Evolutionary conservation across 495 filamentous ascomycete genomes (phyloP).

Genomic region (Penicillium tannophilum): DNA sequence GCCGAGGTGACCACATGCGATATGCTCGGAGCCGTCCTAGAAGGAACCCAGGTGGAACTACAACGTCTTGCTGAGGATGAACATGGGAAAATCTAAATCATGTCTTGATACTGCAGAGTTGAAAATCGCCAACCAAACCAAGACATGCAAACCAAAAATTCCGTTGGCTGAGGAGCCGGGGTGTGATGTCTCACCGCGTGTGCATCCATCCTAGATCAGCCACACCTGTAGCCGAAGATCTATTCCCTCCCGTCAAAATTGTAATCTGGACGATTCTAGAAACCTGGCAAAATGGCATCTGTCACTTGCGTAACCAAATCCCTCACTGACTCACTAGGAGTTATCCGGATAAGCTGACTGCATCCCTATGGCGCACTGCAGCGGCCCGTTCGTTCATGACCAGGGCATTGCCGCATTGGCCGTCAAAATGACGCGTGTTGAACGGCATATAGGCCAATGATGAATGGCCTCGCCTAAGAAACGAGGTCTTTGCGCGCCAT

Average conservation of each 20-base stretch:
- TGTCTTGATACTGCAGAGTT: neutral
- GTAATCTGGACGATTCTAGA: constrained; percentile 10
- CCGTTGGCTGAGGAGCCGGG: neutral
- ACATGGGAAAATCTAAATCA: neutral
- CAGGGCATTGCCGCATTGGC: neutral
- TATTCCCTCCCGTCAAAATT: constrained; percentile 11
- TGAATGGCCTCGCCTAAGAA: neutral
- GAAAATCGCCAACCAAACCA: neutral
- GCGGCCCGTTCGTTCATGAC: constrained; percentile 12
- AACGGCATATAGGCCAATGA: neutral
- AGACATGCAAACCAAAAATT: neutral
- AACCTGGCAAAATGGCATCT: constrained; percentile 9
- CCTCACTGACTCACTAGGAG: neutral
- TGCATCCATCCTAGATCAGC: neutral
- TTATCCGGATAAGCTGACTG: neutral
- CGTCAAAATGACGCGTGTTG: constrained; percentile 7
- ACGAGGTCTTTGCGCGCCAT: neutral
- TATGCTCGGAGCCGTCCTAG: neutral
- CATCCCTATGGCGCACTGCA: constrained; percentile 12
- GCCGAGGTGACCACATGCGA: constrained; percentile 17
- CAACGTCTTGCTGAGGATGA: neutral
- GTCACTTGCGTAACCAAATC: constrained; percentile 15
- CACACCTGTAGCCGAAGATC: neutral
- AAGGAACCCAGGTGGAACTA: neutral
- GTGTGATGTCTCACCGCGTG: neutral